Conservation (phyloP, 495 filamentous ascomycete genomes). For the Penicillium ucsense region DNA sequence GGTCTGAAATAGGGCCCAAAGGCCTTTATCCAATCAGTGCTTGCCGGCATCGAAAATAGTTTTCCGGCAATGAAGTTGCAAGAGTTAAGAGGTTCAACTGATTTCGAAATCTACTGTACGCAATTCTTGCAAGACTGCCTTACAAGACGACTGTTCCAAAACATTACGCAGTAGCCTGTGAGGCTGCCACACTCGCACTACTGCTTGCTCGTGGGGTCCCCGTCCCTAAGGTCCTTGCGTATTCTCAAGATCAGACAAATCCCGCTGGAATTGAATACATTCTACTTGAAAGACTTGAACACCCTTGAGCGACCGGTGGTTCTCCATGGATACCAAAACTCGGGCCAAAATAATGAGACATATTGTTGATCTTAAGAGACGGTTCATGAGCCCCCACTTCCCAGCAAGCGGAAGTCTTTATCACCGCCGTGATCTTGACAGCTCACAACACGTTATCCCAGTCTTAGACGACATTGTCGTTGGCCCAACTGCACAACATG, state of each 20-base stretch:
- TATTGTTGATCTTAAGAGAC: conserved; percentile 22
- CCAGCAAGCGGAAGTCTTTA: conserved; percentile 29
- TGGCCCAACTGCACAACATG: conserved; percentile 18
- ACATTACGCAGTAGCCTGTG: conserved; percentile 20
- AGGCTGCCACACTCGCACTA: conserved; percentile 28
- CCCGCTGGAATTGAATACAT: conserved; percentile 22
- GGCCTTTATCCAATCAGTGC: too few species aligned
- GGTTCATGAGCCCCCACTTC: conserved; percentile 19
- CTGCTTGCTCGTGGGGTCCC: conserved; percentile 18
- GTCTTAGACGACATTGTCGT: conserved; percentile 1
- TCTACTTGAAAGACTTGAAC: conserved; percentile 14
- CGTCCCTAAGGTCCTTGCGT: conserved; percentile 15
- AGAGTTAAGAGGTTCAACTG: too few species aligned
- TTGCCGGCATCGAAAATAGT: too few species aligned
- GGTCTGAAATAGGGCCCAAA: too few species aligned
- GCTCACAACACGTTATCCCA: conserved; percentile 7
- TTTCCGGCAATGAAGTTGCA: too few species aligned
- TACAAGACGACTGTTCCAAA: conserved; percentile 20
- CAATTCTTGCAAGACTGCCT: conserved; percentile 19
- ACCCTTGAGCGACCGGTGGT: conserved; percentile 15
- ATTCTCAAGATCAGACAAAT: conserved; percentile 11
- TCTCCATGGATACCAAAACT: conserved; percentile 15
- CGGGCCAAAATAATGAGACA: conserved; percentile 22
- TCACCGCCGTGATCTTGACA: conserved; percentile 15
- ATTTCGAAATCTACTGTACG: neutral